Evolutionary conservation across 2,329 filamentous ascomycete genomes (phyloP), one percentile per base, ranked within the genome.

Genomic region (Ophiocordyceps camponoti-saundersi): DNA sequence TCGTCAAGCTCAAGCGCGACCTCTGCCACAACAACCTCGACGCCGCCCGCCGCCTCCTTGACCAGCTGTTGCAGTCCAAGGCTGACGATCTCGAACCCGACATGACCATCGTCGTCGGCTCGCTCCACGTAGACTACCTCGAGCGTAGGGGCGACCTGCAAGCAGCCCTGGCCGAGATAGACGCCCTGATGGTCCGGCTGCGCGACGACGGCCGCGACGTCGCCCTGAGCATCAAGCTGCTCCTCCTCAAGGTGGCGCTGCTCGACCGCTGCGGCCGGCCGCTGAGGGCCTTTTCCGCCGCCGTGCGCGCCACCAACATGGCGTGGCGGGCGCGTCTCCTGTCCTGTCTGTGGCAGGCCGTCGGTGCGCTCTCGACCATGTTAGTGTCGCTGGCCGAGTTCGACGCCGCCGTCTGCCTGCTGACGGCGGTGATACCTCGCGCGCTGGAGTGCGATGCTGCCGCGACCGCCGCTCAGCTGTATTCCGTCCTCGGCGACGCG

Each of bases 231-330:
- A 69, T 92, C 44, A 76, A 78, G 26, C 70, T 93, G 0, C 72
- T 94, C 15, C 71, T 85, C 3, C 64, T 81, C 44, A 93, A 94
- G 59, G 80, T 79, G 1, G 70, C 75, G 6, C 70, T 94, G 3
- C 78, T 87, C 48, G 75, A 78, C 47, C 75, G 72, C 53, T 77
- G 76, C 42, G 82, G 81, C 2, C 76, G 81, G 3, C 75, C 86
- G 0, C 76, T 85, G 53, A 77, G 82, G 49, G 86, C 79, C 0
- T 87, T 95, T 59, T 86, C 83, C 2, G 71, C 89, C 6, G 79
- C 79, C 5, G 70, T 93, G 55, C 75, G 85, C 42, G 87, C 87
- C 1, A 80, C 84, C 3, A 81, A 75, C 56, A 76, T 87, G 18
- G 81, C 85, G 0, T 79, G 83, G 68, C 74, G 79, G 44, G 76